phyloP scores from a whole-genome alignment of 345 rosid species.

The Euphorbia pulcherrima region DNA sequence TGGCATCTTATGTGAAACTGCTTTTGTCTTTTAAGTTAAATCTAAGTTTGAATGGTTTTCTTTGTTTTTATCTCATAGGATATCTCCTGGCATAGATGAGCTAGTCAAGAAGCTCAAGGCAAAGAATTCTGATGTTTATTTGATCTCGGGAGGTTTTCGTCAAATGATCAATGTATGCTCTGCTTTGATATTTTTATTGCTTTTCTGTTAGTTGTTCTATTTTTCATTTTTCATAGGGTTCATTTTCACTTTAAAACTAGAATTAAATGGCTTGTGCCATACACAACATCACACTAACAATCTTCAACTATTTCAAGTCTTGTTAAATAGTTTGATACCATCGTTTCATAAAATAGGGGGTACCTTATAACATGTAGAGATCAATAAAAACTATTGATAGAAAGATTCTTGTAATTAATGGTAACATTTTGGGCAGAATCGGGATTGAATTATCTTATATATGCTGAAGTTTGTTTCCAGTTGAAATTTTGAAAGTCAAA shows the following conservation, averaged over 20 bases:
- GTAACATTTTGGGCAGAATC: not conserved
- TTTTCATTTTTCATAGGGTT: not conserved
- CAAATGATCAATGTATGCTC: constrained; percentile 87
- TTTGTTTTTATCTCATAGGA: constrained; percentile 31
- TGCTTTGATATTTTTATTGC: constrained; percentile 9
- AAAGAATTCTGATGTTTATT: constrained; percentile 53
- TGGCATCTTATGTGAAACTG: not conserved
- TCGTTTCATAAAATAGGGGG: not conserved
- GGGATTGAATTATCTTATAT: not conserved
- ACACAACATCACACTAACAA: not conserved
- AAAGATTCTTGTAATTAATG: not conserved
- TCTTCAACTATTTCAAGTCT: not conserved
- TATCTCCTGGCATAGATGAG: constrained; percentile 80
- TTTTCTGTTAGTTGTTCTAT: not conserved
- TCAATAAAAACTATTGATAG: not conserved
- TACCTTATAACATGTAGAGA: not conserved
- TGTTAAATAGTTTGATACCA: not conserved
- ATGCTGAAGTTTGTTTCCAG: not conserved
- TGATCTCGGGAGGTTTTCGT: constrained; percentile 94
- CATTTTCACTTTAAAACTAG: not conserved
- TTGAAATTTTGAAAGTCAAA: not conserved
- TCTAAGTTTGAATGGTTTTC: not conserved
- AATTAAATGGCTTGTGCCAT: not conserved
- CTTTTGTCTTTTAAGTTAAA: not conserved
- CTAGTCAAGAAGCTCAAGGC: constrained; percentile 73